A percentile compares a stretch with the other conserved stretches of the same genome.
These are phyloP conservation scores for Cetradonia linearis DNA, from an alignment of 495 filamentous ascomycete genomes.

Conservation along the genomic window DNA sequence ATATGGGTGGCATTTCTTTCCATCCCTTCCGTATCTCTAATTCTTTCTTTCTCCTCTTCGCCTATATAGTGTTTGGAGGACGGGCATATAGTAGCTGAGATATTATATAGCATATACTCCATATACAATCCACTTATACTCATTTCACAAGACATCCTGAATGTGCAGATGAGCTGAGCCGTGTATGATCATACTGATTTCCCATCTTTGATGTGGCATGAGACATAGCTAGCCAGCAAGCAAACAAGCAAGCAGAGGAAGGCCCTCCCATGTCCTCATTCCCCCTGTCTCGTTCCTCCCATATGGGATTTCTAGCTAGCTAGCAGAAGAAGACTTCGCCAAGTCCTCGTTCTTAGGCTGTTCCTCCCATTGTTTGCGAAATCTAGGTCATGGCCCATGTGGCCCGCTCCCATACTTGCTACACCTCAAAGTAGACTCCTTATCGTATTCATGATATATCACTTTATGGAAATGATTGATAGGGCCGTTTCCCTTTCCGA, in stretches of 20 bases:
- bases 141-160: neutral
- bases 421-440: neutral
- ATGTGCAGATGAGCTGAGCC: neutral
- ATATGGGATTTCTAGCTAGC: neutral
- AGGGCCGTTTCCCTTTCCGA: constrained; percentile 77
- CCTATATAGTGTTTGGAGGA: neutral
- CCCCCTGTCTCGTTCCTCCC: neutral
- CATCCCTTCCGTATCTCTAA: neutral
- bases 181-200: neutral
- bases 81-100: neutral
- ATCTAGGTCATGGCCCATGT: no score
- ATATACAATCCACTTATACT: neutral
- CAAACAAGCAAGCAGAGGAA: no score
- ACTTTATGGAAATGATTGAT: constrained; percentile 88
- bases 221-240: neutral
- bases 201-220: neutral
- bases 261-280: neutral
- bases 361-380: no score
- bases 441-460: neutral
- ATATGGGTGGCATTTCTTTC: neutral
- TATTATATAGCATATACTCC: neutral
- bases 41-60: neutral
- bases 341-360: no score
- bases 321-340: neutral
- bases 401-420: neutral